Evolutionary conservation across 805 yeast genomes (phyloP).

Genomic region (Groenewaldozyma tartarivorans): DNA sequence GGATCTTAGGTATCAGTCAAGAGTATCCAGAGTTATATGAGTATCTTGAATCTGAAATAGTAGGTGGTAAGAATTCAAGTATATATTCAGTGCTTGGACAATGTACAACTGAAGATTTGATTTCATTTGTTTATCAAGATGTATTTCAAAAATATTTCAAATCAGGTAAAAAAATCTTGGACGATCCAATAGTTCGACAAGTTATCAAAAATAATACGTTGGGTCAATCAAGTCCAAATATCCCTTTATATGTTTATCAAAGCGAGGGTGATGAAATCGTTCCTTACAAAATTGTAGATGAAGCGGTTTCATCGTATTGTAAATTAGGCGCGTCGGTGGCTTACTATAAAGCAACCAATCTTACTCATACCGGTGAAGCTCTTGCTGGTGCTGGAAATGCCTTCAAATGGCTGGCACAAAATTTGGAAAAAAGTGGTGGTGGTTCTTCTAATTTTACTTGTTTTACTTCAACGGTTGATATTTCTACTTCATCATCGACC

Average conservation of each 20-base stretch:
- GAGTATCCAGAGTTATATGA: slow-evolving; percentile 16
- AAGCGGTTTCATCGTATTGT: slow-evolving; percentile 12
- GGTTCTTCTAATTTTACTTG: slow-evolving; percentile 7
- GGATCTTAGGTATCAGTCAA: slow-evolving; percentile 17
- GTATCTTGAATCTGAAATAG: slow-evolving; percentile 5
- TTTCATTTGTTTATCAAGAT: slow-evolving; percentile 12
- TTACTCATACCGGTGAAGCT: slow-evolving; percentile 11
- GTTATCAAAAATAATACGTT: slow-evolving; percentile 13
- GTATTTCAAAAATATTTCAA: slow-evolving; percentile 14
- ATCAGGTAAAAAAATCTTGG: slow-evolving; percentile 14
- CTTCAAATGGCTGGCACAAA: slow-evolving; percentile 9
- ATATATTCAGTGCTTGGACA: slow-evolving; percentile 7
- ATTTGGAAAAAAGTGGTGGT: slow-evolving; percentile 7
- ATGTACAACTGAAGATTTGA: slow-evolving; percentile 13
- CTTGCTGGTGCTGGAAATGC: slow-evolving; percentile 9
- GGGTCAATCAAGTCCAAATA: slow-evolving; percentile 13
- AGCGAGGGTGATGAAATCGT: slow-evolving; percentile 18
- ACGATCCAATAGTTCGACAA: slow-evolving; percentile 7
- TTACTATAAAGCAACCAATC: slow-evolving; percentile 9
- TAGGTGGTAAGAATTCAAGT: slow-evolving; percentile 1
- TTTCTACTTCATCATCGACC: slow-evolving; percentile 1
- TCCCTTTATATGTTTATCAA: slow-evolving; percentile 19
- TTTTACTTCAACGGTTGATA: slow-evolving; percentile 9
- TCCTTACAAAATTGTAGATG: slow-evolving; percentile 14
- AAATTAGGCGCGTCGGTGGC: slow-evolving; percentile 12